These are phyloP conservation scores for Graphilbum ipis-grandicollis DNA, from an alignment of 2,329 filamentous ascomycete species.

Conservation along the genomic window DNA sequence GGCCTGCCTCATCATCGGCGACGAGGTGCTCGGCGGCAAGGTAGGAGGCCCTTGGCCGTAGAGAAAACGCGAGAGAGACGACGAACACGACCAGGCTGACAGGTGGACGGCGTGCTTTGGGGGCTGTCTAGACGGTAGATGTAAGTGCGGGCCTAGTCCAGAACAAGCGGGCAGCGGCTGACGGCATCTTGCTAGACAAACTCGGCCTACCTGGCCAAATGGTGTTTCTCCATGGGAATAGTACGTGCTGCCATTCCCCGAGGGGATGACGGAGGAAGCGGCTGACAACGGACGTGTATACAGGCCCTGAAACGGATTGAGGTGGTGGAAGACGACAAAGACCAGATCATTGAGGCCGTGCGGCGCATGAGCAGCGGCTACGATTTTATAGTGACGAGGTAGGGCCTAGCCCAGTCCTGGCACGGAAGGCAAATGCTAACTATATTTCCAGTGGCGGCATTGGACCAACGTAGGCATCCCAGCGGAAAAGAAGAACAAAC, in stretches of 20 bases:
- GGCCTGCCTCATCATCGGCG: slow-evolving; percentile 88
- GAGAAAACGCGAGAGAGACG: no score
- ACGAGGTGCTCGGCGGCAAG: slow-evolving; percentile 91
- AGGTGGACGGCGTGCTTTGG: no score
- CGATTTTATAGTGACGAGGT: slow-evolving; percentile 84
- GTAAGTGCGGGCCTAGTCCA: not conserved
- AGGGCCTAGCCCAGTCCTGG: slow-evolving; percentile 2
- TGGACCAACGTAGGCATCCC: slow-evolving; percentile 60
- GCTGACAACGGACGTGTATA: not conserved
- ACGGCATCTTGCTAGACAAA: slow-evolving; percentile 30
- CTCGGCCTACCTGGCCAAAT: slow-evolving; percentile 45
- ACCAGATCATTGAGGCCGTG: slow-evolving; percentile 77
- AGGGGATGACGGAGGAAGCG: not conserved
- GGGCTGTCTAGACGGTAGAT: not conserved
- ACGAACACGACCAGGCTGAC: no score
- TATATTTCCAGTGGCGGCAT: slow-evolving; percentile 54
- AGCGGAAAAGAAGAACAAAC: not conserved
- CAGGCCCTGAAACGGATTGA: slow-evolving; percentile 69
- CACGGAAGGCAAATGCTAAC: not conserved
- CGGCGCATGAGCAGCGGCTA: slow-evolving; percentile 75
- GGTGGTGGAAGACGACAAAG: slow-evolving; percentile 83
- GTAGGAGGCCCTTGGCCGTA: slow-evolving; percentile 24
- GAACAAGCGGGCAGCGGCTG: no score
- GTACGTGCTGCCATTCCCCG: not conserved
- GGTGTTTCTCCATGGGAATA: slow-evolving; percentile 31